Evolutionary conservation across 1,284 basidiomycete species (phyloP).

Genomic region (Malassezia furfur): DNA sequence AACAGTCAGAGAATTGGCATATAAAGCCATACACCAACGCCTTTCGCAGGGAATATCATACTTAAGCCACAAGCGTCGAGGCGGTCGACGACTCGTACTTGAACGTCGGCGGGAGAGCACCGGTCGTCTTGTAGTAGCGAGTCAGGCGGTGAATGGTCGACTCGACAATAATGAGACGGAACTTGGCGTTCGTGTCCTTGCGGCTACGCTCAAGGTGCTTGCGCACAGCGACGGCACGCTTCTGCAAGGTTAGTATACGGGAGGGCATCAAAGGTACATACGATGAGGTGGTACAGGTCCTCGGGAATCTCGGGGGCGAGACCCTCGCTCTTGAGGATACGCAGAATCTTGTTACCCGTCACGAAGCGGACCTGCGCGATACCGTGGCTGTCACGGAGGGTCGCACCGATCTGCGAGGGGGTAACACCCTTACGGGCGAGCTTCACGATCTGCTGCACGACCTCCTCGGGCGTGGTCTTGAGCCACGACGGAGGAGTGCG

Average conservation of each 20-base stretch:
- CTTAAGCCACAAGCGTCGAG: conserved; percentile 48
- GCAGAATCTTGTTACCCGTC: conserved; percentile 98
- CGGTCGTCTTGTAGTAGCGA: conserved; percentile 95
- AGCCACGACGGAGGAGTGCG: conserved; percentile 91
- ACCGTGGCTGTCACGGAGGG: conserved; percentile 94
- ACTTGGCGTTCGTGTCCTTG: conserved; percentile 80
- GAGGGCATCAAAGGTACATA: background rate
- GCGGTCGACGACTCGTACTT: conserved; percentile 52
- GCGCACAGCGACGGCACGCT: conserved; percentile 97
- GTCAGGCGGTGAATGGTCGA: conserved; percentile 92
- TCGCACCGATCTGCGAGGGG: conserved; percentile 95
- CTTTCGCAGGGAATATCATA: conserved; percentile 16
- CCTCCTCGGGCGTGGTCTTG: conserved; percentile 89
- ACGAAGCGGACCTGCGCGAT: conserved; percentile 91
- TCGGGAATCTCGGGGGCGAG: conserved; percentile 95
- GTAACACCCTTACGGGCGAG: conserved; percentile 95
- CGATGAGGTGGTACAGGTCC: conserved; percentile 96
- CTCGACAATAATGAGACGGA: conserved; percentile 87
- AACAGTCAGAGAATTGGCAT: background rate
- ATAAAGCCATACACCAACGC: background rate
- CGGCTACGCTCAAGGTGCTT: conserved; percentile 98
- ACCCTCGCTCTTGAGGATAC: conserved; percentile 91
- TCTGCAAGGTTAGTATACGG: conserved; percentile 46
- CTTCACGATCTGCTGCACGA: conserved; percentile 92
- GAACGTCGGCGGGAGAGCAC: conserved; percentile 94